These are phyloP conservation scores for Diaporthe sp. DNA, from an alignment of 2,329 filamentous ascomycete species.

Conservation along the genomic window DNA sequence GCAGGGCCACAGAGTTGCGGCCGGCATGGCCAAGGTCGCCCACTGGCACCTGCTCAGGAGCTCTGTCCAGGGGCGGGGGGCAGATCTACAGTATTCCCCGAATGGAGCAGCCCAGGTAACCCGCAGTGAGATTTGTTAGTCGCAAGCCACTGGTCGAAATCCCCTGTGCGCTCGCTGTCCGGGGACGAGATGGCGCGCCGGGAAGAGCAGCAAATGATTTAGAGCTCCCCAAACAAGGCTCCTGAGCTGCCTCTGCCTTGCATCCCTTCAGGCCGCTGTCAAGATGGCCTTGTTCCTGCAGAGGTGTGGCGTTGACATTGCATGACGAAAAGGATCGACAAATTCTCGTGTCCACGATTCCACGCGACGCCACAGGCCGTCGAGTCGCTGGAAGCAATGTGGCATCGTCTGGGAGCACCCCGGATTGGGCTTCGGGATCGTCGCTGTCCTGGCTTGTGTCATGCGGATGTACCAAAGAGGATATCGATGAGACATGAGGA, in stretches of 20 bases:
- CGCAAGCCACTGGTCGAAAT: slow-evolving; percentile 24
- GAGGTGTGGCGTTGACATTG: slow-evolving; percentile 34
- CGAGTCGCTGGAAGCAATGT: slow-evolving; percentile 26
- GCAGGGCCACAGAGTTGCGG: slow-evolving; percentile 20
- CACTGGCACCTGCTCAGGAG: slow-evolving; percentile 32
- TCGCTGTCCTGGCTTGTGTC: slow-evolving; percentile 18
- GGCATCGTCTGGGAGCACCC: slow-evolving; percentile 29
- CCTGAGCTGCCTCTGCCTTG: slow-evolving; percentile 13
- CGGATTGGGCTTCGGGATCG: slow-evolving; percentile 18
- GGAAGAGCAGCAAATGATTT: not conserved
- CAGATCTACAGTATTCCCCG: slow-evolving; percentile 33
- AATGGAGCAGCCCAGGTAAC: slow-evolving; percentile 2
- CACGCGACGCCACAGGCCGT: slow-evolving; percentile 30
- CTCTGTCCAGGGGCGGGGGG: slow-evolving; percentile 29
- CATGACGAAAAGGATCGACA: slow-evolving; percentile 35
- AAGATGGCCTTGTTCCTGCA: slow-evolving; percentile 36
- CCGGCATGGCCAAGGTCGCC: slow-evolving; percentile 29
- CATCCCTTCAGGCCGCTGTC: slow-evolving; percentile 26
- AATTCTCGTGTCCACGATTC: slow-evolving; percentile 32
- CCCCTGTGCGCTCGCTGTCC: slow-evolving; percentile 6
- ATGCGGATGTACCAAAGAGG: slow-evolving; percentile 31
- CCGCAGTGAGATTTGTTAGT: slow-evolving; percentile 27
- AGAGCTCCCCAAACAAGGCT: slow-evolving; percentile 23
- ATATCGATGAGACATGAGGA: slow-evolving; percentile 26
- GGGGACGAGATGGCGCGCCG: not conserved